Percentiles rank a stretch among this genome's conserved stretches.
Conservation (phyloP, 163 green algal species). For the Chloromonas sp. region DNA sequence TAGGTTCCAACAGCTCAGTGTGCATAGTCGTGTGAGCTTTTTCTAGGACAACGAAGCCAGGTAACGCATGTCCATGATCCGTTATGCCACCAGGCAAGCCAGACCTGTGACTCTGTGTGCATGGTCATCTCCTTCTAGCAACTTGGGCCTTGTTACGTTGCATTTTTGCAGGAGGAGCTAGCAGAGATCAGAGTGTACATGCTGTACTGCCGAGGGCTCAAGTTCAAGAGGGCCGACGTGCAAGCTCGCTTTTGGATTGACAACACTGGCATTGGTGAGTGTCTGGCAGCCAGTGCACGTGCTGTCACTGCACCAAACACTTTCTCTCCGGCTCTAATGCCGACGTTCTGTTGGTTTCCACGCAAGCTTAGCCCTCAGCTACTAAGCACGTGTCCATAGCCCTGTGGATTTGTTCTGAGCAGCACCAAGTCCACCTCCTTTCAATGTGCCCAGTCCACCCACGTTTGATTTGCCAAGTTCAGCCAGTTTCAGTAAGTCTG, state of each 20-base stretch:
- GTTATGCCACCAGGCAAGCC: no score
- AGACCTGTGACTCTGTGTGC: no score
- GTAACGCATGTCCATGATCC: no score
- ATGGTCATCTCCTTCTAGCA: not conserved
- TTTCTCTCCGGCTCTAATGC: not conserved
- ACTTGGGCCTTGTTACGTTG: not conserved
- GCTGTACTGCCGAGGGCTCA: slow-evolving; percentile 69
- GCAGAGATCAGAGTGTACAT: slow-evolving; percentile 54
- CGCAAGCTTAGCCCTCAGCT: no score
- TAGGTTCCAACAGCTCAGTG: no score
- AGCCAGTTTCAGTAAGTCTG: not conserved
- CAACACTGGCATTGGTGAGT: slow-evolving; percentile 35
- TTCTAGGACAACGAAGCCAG: no score
- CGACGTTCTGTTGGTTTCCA: not conserved
- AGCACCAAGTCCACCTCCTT: not conserved
- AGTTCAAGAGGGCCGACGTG: slow-evolving; percentile 40
- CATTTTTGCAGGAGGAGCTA: slow-evolving; percentile 44
- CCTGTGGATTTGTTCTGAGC: no score
- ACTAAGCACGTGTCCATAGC: no score
- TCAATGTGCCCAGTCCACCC: not conserved
- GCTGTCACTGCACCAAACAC: no score
- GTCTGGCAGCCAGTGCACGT: not conserved
- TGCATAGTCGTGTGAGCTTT: no score
- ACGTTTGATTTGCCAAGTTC: not conserved
- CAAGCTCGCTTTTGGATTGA: slow-evolving; percentile 51